phyloP scores from a whole-genome alignment of 805 yeast genomes.

The Brettanomyces custersianus region DNA sequence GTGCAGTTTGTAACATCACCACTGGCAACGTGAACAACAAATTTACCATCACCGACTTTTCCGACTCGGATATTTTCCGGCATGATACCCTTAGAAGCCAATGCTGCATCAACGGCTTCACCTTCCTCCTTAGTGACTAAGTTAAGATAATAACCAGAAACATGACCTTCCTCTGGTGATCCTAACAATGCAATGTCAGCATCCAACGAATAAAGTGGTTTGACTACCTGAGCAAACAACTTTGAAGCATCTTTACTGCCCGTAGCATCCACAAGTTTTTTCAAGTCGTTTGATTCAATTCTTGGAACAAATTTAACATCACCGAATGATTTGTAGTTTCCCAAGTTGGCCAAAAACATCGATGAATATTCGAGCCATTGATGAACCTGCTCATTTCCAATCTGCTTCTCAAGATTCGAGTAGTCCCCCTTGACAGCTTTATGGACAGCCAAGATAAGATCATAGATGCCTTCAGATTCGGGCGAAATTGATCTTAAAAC shows the following conservation, averaged over 20 bases:
- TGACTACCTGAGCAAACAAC: slow-evolving; percentile 34
- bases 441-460: slow-evolving; percentile 57
- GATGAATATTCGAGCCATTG: slow-evolving; percentile 65
- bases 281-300: slow-evolving; percentile 39
- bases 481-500: slow-evolving; percentile 76
- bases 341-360: slow-evolving; percentile 65
- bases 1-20: slow-evolving; percentile 41
- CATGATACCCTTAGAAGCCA: slow-evolving; percentile 54
- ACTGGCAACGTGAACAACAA: slow-evolving; percentile 63
- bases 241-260: slow-evolving; percentile 26
- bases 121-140: slow-evolving; percentile 51
- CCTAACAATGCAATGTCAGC: slow-evolving; percentile 55
- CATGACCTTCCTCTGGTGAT: slow-evolving; percentile 69
- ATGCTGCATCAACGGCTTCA: slow-evolving; percentile 54
- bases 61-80: slow-evolving; percentile 76
- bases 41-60: slow-evolving; percentile 40
- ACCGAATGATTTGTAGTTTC: slow-evolving; percentile 82
- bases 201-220: slow-evolving; percentile 40
- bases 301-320: slow-evolving; percentile 80
- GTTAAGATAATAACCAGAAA: slow-evolving; percentile 62
- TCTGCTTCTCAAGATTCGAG: slow-evolving; percentile 24
- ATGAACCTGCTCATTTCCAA: slow-evolving; percentile 29
- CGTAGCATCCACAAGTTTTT: slow-evolving; percentile 34
- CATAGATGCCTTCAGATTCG: slow-evolving; percentile 69
- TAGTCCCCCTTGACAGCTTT: slow-evolving; percentile 39